These are phyloP conservation scores for Aaosphaeria arxii DNA, from an alignment of 2,329 filamentous ascomycete species.

Conservation along the genomic window DNA sequence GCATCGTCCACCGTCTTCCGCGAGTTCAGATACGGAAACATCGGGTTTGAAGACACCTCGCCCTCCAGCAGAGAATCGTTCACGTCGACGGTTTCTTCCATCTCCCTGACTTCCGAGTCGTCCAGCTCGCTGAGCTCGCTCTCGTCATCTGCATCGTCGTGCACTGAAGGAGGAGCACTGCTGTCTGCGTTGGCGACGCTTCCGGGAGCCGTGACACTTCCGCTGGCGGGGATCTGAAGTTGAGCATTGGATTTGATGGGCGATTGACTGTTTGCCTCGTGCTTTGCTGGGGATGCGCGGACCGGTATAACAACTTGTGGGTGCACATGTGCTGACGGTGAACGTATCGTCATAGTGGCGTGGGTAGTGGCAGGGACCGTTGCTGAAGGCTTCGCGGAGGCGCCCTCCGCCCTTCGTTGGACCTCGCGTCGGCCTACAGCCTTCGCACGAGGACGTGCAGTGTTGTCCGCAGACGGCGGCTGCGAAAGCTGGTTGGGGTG, in stretches of 20 bases:
- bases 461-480: slow-evolving; percentile 14
- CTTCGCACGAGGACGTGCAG: slow-evolving; percentile 45
- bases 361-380: slow-evolving; percentile 26
- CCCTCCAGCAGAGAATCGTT: slow-evolving; percentile 6
- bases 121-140: slow-evolving; percentile 55
- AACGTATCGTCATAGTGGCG: slow-evolving; percentile 33
- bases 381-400: slow-evolving; percentile 43
- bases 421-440: slow-evolving; percentile 60
- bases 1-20: not conserved
- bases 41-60: slow-evolving; percentile 13
- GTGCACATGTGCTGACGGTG: slow-evolving; percentile 15
- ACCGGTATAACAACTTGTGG: slow-evolving; percentile 13
- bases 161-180: slow-evolving; percentile 55
- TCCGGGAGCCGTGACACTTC: slow-evolving; percentile 42
- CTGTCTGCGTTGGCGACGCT: slow-evolving; percentile 39
- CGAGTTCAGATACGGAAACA: slow-evolving; percentile 25
- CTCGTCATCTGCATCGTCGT: slow-evolving; percentile 54
- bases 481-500: slow-evolving; percentile 24
- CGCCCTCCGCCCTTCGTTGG: slow-evolving; percentile 57
- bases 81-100: slow-evolving; percentile 17
- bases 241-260: slow-evolving; percentile 10
- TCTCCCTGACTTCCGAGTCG: slow-evolving; percentile 38
- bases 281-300: slow-evolving; percentile 18
- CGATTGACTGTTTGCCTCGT: slow-evolving; percentile 1
- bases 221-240: slow-evolving; percentile 28